Evolutionary conservation across 495 filamentous ascomycete genomes (phyloP).

Genomic region (Penicillium odoratum): DNA sequence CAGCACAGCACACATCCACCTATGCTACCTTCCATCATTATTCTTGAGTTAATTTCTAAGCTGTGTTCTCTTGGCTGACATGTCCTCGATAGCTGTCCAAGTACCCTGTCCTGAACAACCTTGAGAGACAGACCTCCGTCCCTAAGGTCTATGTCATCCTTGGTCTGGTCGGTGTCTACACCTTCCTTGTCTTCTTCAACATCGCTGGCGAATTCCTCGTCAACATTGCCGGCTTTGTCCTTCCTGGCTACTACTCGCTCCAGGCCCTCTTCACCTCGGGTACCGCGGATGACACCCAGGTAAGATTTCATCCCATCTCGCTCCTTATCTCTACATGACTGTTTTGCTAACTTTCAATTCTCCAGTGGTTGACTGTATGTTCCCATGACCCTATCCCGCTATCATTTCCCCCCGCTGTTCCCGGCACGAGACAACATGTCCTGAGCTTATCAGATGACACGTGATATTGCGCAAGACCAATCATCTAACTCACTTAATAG

Average conservation of each 20-base stretch:
- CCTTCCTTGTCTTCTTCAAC: constrained; percentile 99
- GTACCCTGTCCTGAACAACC: constrained; percentile 90
- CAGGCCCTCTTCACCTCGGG: constrained; percentile 79
- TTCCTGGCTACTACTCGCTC: constrained; percentile 95
- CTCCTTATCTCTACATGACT: constrained; percentile 7
- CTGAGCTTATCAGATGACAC: constrained; percentile 21
- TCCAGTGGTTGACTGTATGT: constrained; percentile 68
- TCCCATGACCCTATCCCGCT: constrained; percentile 22
- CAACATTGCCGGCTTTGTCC: constrained; percentile 90
- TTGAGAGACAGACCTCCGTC: constrained; percentile 92
- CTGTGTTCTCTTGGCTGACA: constrained; percentile 3
- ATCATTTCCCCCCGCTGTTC: constrained; percentile 8
- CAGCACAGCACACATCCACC: neutral
- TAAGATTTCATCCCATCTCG: constrained; percentile 35
- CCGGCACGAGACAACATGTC: constrained; percentile 15
- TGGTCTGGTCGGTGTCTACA: constrained; percentile 81
- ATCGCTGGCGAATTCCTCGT: constrained; percentile 95
- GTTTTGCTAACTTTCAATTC: constrained; percentile 16
- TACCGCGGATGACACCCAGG: constrained; percentile 91
- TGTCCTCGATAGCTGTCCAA: constrained; percentile 75
- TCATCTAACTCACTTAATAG: constrained; percentile 45
- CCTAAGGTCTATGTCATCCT: constrained; percentile 96
- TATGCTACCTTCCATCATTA: constrained; percentile 2
- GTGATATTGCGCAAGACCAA: constrained; percentile 20
- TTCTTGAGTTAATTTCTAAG: neutral